Conservation (phyloP, 2,329 filamentous ascomycete species). For the Leptodontidium sp. region DNA sequence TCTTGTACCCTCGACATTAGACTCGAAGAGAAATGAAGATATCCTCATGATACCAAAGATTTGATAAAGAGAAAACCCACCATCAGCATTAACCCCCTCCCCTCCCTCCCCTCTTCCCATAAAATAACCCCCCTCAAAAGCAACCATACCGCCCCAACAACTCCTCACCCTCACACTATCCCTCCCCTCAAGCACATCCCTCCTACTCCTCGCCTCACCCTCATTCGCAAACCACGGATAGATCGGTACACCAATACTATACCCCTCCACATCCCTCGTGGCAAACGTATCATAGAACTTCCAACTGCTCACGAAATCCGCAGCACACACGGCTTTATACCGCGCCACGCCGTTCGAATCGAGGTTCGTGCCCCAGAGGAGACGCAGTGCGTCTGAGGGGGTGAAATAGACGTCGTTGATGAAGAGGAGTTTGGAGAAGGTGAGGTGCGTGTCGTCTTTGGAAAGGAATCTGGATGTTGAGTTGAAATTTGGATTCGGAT, state of each 20-base stretch:
- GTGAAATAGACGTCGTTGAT: constrained; percentile 71
- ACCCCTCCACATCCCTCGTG: constrained; percentile 71
- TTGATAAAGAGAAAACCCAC: neutral
- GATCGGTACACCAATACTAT: constrained; percentile 67
- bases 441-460: constrained; percentile 46
- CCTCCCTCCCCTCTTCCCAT: neutral
- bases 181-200: constrained; percentile 66
- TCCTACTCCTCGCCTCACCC: constrained; percentile 62
- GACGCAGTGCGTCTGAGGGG: constrained; percentile 59
- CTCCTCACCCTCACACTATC: constrained; percentile 74
- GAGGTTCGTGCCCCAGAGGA: constrained; percentile 70
- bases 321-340: constrained; percentile 75
- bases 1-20: neutral
- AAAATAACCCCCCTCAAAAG: constrained; percentile 68
- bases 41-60: neutral
- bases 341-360: constrained; percentile 55
- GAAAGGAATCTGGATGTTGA: constrained; percentile 39
- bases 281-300: constrained; percentile 80
- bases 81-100: neutral
- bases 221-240: constrained; percentile 71
- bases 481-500: too few species aligned
- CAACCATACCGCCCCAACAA: constrained; percentile 82
- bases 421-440: constrained; percentile 67
- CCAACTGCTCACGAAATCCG: constrained; percentile 74
- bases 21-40: neutral